A percentile compares a stretch with the other conserved stretches of the same genome.
These are phyloP conservation scores for Graphilbum ipis-grandicollis DNA, from an alignment of 2,329 filamentous ascomycete species.

Conservation along the genomic window DNA sequence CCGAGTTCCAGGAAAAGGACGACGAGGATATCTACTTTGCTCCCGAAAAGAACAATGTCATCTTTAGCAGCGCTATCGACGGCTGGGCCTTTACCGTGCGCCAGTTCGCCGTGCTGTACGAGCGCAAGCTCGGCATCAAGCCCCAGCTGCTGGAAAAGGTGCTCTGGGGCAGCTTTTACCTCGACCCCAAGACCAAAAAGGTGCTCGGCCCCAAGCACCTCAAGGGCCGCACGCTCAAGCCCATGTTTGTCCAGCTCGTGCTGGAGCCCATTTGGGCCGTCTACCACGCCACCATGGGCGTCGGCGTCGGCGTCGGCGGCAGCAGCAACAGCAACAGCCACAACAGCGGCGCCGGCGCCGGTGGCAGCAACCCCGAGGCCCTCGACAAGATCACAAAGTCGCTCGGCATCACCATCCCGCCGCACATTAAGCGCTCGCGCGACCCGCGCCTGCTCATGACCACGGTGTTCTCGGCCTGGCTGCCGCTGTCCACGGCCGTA, in stretches of 20 bases:
- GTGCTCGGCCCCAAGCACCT: constrained; percentile 81
- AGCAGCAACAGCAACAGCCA: too few species aligned
- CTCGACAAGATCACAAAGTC: constrained; percentile 94
- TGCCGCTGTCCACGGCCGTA: constrained; percentile 81
- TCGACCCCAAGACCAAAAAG: constrained; percentile 94
- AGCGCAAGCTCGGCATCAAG: constrained; percentile 95
- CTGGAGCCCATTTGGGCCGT: constrained; percentile 93
- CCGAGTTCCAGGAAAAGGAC: constrained; percentile 73
- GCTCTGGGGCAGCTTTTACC: constrained; percentile 89
- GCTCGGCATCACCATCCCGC: constrained; percentile 63
- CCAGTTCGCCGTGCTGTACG: constrained; percentile 84
- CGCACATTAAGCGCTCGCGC: constrained; percentile 68
- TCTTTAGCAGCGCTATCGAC: constrained; percentile 93
- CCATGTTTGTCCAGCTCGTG: constrained; percentile 94
- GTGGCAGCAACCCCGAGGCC: constrained; percentile 64
- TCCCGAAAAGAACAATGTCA: constrained; percentile 96
- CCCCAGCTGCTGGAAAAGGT: constrained; percentile 77
- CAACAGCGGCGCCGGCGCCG: constrained; percentile 63
- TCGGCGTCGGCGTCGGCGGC: constrained; percentile 67
- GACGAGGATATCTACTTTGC: constrained; percentile 98
- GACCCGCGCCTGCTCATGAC: constrained; percentile 74
- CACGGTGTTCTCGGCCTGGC: constrained; percentile 74
- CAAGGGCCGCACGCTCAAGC: constrained; percentile 80
- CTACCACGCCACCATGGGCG: constrained; percentile 76
- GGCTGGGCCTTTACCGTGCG: constrained; percentile 98